Conservation (phyloP, 2,329 filamentous ascomycete genomes). For the Periconia sp. region DNA sequence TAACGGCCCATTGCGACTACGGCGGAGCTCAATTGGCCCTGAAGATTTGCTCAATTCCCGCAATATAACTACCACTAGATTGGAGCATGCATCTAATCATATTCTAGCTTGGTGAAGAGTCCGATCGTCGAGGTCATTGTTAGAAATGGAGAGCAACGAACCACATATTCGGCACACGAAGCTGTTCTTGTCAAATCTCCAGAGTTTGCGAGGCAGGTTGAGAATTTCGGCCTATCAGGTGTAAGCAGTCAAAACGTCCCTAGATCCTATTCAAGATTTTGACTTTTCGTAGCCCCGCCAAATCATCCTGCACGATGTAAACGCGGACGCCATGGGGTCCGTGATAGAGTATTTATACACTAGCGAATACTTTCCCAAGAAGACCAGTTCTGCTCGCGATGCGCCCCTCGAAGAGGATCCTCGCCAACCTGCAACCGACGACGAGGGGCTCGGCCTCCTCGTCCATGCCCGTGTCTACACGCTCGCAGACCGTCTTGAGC, state of each 20-base stretch:
- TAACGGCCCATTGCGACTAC: no score
- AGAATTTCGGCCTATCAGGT: slow-evolving; percentile 65
- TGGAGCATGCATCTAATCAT: slow-evolving; percentile 2
- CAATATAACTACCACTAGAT: no score
- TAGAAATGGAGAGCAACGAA: slow-evolving; percentile 61
- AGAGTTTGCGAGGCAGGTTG: slow-evolving; percentile 70
- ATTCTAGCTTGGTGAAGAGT: slow-evolving; percentile 53
- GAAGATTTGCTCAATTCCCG: no score
- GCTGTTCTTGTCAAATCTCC: slow-evolving; percentile 76
- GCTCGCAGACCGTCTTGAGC: slow-evolving; percentile 77
- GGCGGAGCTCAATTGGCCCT: no score
- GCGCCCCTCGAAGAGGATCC: slow-evolving; percentile 74
- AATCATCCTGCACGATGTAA: slow-evolving; percentile 71
- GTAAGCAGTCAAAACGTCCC: slow-evolving; percentile 54
- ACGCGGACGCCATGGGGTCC: slow-evolving; percentile 76
- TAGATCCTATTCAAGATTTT: background rate
- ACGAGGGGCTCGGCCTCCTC: slow-evolving; percentile 81
- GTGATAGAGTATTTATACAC: slow-evolving; percentile 87
- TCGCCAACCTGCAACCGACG: slow-evolving; percentile 69
- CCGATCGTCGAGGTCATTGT: slow-evolving; percentile 55
- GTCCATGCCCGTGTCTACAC: slow-evolving; percentile 92
- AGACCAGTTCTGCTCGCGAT: slow-evolving; percentile 65
- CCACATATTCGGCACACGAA: slow-evolving; percentile 79
- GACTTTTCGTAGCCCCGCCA: slow-evolving; percentile 61
- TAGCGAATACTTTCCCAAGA: slow-evolving; percentile 79